Percentiles rank a stretch among this genome's conserved stretches.
Evolutionary conservation across 106 monocot species (phyloP).

Genomic region (Triglochin maritima): DNA sequence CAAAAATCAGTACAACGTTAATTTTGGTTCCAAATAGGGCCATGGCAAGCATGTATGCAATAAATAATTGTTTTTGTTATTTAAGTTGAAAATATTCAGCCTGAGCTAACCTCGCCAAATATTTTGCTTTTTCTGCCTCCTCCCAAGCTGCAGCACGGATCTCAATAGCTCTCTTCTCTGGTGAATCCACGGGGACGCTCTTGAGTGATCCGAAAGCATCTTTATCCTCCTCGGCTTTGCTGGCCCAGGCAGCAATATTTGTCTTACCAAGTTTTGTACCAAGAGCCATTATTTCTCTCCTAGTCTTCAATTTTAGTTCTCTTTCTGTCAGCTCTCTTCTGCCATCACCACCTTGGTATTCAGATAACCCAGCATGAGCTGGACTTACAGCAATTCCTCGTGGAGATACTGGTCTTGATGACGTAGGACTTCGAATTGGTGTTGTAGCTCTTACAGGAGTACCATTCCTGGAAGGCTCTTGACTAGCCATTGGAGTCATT

Average conservation of each 20-base stretch:
- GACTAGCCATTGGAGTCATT: slow-evolving; percentile 92
- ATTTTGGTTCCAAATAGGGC: neutral
- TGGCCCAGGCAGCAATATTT: slow-evolving; percentile 93
- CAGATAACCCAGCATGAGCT: slow-evolving; percentile 15
- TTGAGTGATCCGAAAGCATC: slow-evolving; percentile 24
- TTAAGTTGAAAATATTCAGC: neutral
- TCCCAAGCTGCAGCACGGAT: slow-evolving; percentile 86
- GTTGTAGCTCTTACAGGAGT: slow-evolving; percentile 48
- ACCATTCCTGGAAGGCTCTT: slow-evolving; percentile 78
- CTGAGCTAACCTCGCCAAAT: slow-evolving; percentile 52
- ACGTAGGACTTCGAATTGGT: slow-evolving; percentile 38
- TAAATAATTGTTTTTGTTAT: no score
- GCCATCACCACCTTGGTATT: slow-evolving; percentile 17
- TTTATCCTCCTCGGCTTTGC: slow-evolving; percentile 60
- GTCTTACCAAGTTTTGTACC: slow-evolving; percentile 79
- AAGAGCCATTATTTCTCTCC: slow-evolving; percentile 82
- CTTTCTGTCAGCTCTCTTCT: slow-evolving; percentile 47
- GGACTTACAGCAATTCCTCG: slow-evolving; percentile 31
- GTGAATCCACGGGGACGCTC: slow-evolving; percentile 12
- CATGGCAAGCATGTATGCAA: no score
- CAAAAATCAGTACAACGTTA: slow-evolving; percentile 2
- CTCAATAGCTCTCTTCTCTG: slow-evolving; percentile 36
- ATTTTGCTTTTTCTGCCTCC: slow-evolving; percentile 87
- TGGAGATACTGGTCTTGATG: slow-evolving; percentile 42
- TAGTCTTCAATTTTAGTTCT: slow-evolving; percentile 66